These are phyloP conservation scores for Aspergillus ochraceoroseus DNA, from an alignment of 2,329 filamentous ascomycete genomes.

Conservation along the genomic window DNA sequence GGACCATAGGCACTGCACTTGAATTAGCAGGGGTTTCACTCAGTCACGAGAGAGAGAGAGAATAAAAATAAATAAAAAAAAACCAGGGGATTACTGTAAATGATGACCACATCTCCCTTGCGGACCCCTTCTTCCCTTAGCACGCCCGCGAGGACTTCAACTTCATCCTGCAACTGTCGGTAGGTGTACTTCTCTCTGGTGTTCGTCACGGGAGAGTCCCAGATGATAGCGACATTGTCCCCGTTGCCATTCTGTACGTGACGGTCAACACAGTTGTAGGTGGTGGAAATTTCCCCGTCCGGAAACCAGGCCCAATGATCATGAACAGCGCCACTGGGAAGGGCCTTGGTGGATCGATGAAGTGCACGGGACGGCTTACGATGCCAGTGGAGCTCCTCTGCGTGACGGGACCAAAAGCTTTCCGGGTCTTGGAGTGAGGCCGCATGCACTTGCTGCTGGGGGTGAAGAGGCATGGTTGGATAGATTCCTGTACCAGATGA, in stretches of 20 bases:
- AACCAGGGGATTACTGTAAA: no score
- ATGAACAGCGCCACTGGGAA: conserved; percentile 58
- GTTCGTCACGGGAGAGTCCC: conserved; percentile 78
- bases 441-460: conserved; percentile 49
- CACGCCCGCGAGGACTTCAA: conserved; percentile 75
- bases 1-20: conserved; percentile 85
- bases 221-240: conserved; percentile 69
- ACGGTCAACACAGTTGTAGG: conserved; percentile 85
- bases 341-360: conserved; percentile 56
- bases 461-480: no score
- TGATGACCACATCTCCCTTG: conserved; percentile 78
- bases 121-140: conserved; percentile 74
- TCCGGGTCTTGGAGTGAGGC: conserved; percentile 64
- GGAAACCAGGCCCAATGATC: conserved; percentile 87
- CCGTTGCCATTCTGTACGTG: conserved; percentile 80
- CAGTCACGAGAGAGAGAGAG: not conserved
- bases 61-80: conserved; percentile 27
- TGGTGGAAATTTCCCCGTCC: conserved; percentile 81
- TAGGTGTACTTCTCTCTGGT: conserved; percentile 72
- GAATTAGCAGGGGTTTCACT: not conserved
- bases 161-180: conserved; percentile 66
- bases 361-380: conserved; percentile 63
- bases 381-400: conserved; percentile 74
- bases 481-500: no score
- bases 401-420: conserved; percentile 70